These are phyloP conservation scores for Haplosporangium sp. DNA, from an alignment of 371 early-diverging fungal species.

Conservation along the genomic window DNA sequence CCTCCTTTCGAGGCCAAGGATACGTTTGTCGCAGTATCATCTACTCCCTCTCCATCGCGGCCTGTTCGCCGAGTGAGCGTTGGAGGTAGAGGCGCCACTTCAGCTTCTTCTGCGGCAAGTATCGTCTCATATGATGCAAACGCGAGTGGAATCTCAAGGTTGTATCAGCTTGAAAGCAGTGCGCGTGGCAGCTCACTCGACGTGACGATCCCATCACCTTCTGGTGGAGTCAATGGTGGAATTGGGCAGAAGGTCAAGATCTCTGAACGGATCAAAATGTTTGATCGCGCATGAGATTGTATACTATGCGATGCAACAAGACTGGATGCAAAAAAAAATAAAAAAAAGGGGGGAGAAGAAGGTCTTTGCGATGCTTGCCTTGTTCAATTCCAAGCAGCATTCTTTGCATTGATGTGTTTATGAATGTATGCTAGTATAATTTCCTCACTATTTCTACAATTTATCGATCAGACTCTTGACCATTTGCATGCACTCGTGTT, in stretches of 20 bases:
- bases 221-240: too few species aligned
- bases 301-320: neutral
- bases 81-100: conserved; percentile 2
- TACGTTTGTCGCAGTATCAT: neutral
- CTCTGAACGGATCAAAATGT: conserved; percentile 28
- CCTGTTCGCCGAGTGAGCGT: conserved; percentile 5
- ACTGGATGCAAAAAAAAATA: neutral
- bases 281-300: conserved; percentile 17
- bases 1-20: conserved; percentile 24
- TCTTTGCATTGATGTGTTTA: neutral
- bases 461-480: conserved; percentile 65
- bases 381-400: neutral
- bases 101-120: neutral
- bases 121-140: neutral
- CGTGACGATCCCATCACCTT: neutral
- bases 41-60: neutral
- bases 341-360: neutral
- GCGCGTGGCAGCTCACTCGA: conserved; percentile 3
- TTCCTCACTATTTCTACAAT: conserved; percentile 24
- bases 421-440: neutral
- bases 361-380: neutral
- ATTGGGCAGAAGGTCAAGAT: conserved; percentile 9
- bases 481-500: conserved; percentile 72
- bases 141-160: neutral
- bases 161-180: neutral